These are phyloP conservation scores for Candida sp. DNA, from an alignment of 1,139 yeast species.

Conservation along the genomic window DNA sequence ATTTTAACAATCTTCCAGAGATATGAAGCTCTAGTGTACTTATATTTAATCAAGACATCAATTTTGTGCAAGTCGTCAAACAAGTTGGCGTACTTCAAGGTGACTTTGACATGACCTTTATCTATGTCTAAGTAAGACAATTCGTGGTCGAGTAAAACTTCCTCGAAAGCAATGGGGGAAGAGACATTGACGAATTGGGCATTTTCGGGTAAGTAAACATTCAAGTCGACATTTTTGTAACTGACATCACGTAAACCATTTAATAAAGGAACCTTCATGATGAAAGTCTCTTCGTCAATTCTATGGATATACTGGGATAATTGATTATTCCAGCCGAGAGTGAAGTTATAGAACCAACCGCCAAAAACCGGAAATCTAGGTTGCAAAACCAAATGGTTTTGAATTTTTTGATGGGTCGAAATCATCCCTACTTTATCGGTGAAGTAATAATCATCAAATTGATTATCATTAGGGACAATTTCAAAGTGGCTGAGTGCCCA, in stretches of 20 bases:
- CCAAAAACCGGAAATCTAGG: constrained; percentile 96
- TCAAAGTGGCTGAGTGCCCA: constrained; percentile 55
- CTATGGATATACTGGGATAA: constrained; percentile 51
- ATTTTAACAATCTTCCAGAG: constrained; percentile 66
- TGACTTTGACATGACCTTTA: constrained; percentile 78
- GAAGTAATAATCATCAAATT: constrained; percentile 64
- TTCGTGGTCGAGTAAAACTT: constrained; percentile 38
- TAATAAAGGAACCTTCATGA: constrained; percentile 67
- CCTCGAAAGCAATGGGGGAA: constrained; percentile 50
- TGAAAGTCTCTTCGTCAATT: constrained; percentile 47
- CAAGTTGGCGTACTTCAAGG: constrained; percentile 57
- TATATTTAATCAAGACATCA: constrained; percentile 61
- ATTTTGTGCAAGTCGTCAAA: constrained; percentile 66
- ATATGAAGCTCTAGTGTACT: constrained; percentile 50
- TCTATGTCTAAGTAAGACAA: constrained; percentile 73
- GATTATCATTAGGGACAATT: constrained; percentile 41
- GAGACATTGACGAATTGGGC: constrained; percentile 60
- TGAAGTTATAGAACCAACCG: constrained; percentile 94
- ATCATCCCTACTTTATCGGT: constrained; percentile 94
- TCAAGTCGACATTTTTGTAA: constrained; percentile 60
- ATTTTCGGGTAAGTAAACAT: constrained; percentile 85
- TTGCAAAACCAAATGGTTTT: constrained; percentile 53
- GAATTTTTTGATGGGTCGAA: constrained; percentile 64
- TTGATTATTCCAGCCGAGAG: constrained; percentile 83
- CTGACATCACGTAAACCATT: constrained; percentile 68